Base-by-base conservation (phyloP, 768 basidiomycete genomes). In the Russula vinacea region DNA sequence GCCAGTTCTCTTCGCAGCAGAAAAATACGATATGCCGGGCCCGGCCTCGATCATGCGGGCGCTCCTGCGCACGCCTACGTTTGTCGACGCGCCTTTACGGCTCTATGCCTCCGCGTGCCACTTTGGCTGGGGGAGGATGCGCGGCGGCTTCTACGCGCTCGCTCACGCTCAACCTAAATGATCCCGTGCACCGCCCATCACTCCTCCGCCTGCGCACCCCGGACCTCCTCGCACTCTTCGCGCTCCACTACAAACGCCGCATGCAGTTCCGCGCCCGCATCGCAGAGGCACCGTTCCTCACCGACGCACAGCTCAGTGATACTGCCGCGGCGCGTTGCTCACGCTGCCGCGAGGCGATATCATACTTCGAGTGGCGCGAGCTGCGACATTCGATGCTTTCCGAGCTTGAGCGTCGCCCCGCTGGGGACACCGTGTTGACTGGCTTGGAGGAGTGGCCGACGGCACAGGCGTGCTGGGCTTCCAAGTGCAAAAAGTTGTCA, bases 1-100 rank as follows among this genome's bases (percentile, higher is more conserved):
- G 60, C 72, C 78, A 4, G 69, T 88, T n/a, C 74, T 88, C 14
- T 84, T 79, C 59, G 84, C 84, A 0, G 82, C 85, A 0, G 85
- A 88, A 70, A 87, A 86, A 69, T 88, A 88, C 71, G 86, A 87
- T 40, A 88, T 86, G 83, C 80, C 82, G 0, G 87, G 86, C 0
- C 84, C 86, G 1, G 75, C 78, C 62, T 85, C 84, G 7, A 80
- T 87, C 67, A 73, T 87, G 56, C 84, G 84, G 44, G 80, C 84
- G 39, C 78, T 83, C n/a, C 75, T 83, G 58, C 78, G 81, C 71
- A 82, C 82, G 0, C 82, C 80, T 1, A 74, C 79, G 0, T 76
- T 87, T 47, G 73, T 81, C 26, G 75, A 77, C 42, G 74, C 82
- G 50, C 81, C 84, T 0, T 74, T 86, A 19, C 79, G 81, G 14